phyloP scores from a whole-genome alignment of 371 early-diverging fungal genomes.

The Apophysomyces variabilis region DNA sequence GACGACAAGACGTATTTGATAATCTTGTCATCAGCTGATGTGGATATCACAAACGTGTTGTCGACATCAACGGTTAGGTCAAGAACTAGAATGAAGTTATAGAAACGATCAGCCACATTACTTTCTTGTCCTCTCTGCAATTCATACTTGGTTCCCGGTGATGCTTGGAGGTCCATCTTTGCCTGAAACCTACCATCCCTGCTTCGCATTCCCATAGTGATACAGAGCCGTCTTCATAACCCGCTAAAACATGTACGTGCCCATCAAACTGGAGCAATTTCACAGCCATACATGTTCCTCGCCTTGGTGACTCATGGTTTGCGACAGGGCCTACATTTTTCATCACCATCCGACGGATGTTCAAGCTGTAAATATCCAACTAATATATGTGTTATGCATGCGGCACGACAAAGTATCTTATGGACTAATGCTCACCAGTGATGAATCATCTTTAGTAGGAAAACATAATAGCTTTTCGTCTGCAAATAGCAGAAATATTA shows the following conservation, averaged over 20 bases:
- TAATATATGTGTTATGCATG: conserved; percentile 2
- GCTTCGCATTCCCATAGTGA: conserved; percentile 41
- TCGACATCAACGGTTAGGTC: conserved; percentile 32
- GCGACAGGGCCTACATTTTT: conserved; percentile 24
- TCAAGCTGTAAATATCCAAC: conserved; percentile 55
- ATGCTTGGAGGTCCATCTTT: conserved; percentile 38
- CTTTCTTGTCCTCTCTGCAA: neutral
- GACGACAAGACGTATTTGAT: conserved; percentile 37
- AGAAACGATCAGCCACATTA: conserved; percentile 1
- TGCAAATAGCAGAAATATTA: neutral
- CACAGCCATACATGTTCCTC: conserved; percentile 52
- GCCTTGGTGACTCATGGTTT: conserved; percentile 17
- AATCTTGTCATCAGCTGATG: conserved; percentile 50
- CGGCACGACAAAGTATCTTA: neutral
- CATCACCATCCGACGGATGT: conserved; percentile 19
- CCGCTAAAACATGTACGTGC: conserved; percentile 34
- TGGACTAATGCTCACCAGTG: conserved; percentile 21
- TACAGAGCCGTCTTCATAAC: conserved; percentile 51
- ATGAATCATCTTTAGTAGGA: conserved; percentile 36
- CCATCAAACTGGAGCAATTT: conserved; percentile 20
- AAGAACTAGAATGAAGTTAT: conserved; percentile 26
- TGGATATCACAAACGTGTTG: conserved; percentile 34
- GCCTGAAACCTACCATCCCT: neutral
- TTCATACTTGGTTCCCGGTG: conserved; percentile 49
- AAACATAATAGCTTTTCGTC: conserved; percentile 25